These are phyloP conservation scores for Brassica balearica DNA, from an alignment of 441 rosid genomes.

Conservation along the genomic window DNA sequence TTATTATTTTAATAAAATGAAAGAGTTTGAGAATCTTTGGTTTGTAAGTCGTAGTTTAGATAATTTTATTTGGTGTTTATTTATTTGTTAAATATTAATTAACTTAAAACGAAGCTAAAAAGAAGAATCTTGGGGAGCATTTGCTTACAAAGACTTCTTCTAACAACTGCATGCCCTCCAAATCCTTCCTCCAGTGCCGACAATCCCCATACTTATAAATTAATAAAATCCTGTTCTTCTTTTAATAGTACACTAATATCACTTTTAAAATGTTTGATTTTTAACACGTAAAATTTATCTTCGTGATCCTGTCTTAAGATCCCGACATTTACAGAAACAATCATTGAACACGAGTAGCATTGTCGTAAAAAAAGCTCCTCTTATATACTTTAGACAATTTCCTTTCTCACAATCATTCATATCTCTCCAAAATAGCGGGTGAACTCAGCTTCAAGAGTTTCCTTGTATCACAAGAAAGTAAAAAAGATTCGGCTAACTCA, in stretches of 20 bases:
- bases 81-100: neutral
- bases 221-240: too few relatives aligned
- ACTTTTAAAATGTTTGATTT: neutral
- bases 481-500: neutral
- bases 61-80: constrained; percentile 13
- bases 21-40: neutral
- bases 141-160: constrained; percentile 35
- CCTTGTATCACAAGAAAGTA: neutral
- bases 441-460: neutral
- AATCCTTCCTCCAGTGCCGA: constrained; percentile 41
- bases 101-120: constrained; percentile 27
- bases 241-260: constrained; percentile 12
- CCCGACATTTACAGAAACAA: constrained; percentile 20
- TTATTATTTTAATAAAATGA: neutral
- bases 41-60: neutral
- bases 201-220: constrained; percentile 25
- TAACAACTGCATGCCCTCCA: constrained; percentile 38
- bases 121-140: constrained; percentile 44
- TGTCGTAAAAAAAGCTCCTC: constrained; percentile 8
- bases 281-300: constrained; percentile 25
- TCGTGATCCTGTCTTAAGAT: constrained; percentile 24
- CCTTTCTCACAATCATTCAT: constrained; percentile 10
- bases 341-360: constrained; percentile 20
- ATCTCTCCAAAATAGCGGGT: neutral
- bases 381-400: constrained; percentile 10